Evolutionary conservation across 2,329 filamentous ascomycete genomes (phyloP), one percentile per base, ranked within the genome.

Genomic region (Epichloe sibirici): DNA sequence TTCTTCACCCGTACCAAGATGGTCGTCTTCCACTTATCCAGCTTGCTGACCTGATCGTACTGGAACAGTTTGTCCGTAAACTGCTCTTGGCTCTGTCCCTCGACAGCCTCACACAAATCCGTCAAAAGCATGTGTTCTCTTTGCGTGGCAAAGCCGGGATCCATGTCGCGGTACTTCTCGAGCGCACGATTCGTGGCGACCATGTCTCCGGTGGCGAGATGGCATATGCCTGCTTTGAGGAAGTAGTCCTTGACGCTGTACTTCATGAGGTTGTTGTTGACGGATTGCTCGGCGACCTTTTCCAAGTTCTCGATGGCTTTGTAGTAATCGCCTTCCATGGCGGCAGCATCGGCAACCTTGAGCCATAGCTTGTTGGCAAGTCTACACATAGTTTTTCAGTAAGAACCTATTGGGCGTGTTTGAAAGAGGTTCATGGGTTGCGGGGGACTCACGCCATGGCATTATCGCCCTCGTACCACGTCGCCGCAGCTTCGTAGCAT

Each of bases 21-120:
- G 35, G 85, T 88, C 49, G 88, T 95, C 85, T 96, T 95, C 91
- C 91, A 97, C 74, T 91, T 93, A 66, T 96, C 90, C 63, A 97
- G 73, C 75, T 93, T 93, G 72, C 84, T 93, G 72, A 95, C 77
- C 73, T 94, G 88, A 67, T 96, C 90, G 65, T 82, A 97, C 67
- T 91, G 83, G 74, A 86, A 95, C 57, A 93, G 71, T 67, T 90
- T 90, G 64, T 95, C 88, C 23, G 85, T 81, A 63, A 95, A 97
- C 56, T 78, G 75, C 62, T 95, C 89, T 66, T 86, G 84, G 62
- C 94, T 88, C 52, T 84, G 83, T 35, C 81, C 77, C 64, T 93
- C 84, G 53, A 95, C 77, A 4, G 87, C 81, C 55, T 85, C 82
- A 35, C 81, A 73, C 39, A 97, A 74, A 66, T 96, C 90, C 7